Base-by-base conservation (phyloP, 2,329 filamentous ascomycete species). In the Ophidiomyces ophidiicola region DNA sequence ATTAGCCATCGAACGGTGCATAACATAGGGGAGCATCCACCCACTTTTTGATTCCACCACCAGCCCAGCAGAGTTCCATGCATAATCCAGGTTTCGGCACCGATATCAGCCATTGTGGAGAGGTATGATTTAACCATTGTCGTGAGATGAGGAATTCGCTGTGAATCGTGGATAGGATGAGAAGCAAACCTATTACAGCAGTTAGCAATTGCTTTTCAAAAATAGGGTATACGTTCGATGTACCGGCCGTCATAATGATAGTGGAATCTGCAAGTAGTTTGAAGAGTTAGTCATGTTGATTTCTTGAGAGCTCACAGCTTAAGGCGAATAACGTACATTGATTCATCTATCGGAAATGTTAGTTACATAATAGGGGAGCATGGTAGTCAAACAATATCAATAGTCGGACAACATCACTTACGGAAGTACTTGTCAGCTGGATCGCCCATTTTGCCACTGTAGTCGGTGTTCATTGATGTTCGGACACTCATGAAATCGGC, bases 1-100 rank as follows among this genome's bases (percentile, higher is more conserved):
- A 34, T 31, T 41, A 26, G 32, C 34, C 14, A 6, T 25, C 10
- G 6, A 18, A n/a, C 3, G 7, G 2, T 23, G 17, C 29, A 19
- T 5, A 29, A 8, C 18, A 5, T 26, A 14, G 17, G 12, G 28
- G 11, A 25, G n/a, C 10, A 26, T 6, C 11, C 20, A 25, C 47
- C 36, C 41, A 64, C 61, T 54, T 67, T 66, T 38, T 68, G 63
- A 47, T 75, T 76, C 74, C 74, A 78, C 67, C 70, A 77, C 73
- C 74, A 77, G 24, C 72, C 71, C 11, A 77, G 58, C 28, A 78
- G 56, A 4, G 69, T 70, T 8, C 74, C 73, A 47, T 78, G 74
- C 70, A 76, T 76, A 41, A 78, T 68, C 73, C 73, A 78, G 6
- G 73, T 77, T 46, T 74, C 68, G 3, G 68, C 67, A 10, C 70